Conservation (phyloP, 2,329 filamentous ascomycete genomes). For the Arthrobotrys musiformis region DNA sequence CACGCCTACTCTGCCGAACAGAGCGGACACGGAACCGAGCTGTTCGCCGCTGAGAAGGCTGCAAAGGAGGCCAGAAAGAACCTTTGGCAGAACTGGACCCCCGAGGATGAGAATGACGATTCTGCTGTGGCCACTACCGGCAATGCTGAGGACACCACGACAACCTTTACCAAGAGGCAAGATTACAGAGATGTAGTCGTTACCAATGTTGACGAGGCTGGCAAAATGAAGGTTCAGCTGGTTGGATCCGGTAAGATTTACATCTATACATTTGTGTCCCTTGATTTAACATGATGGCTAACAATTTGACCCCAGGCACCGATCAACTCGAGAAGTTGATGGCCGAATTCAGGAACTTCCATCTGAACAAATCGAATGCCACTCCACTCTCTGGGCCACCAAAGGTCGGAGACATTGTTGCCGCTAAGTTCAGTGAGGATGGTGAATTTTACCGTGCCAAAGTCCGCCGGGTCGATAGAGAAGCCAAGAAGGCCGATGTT, state of each 20-base stretch:
- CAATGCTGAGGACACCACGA: slow-evolving; percentile 67
- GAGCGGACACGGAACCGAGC: slow-evolving; percentile 85
- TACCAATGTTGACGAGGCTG: slow-evolving; percentile 85
- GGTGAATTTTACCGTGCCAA: slow-evolving; percentile 94
- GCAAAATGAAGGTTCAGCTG: slow-evolving; percentile 88
- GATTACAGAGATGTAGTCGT: slow-evolving; percentile 96
- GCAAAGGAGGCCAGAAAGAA: slow-evolving; percentile 90
- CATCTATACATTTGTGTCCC: neutral
- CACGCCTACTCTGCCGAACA: slow-evolving; percentile 97
- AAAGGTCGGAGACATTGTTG: slow-evolving; percentile 90
- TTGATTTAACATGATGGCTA: neutral
- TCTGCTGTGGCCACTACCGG: slow-evolving; percentile 66
- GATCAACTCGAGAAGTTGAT: slow-evolving; percentile 86
- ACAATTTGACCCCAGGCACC: slow-evolving; percentile 69
- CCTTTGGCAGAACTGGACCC: slow-evolving; percentile 94
- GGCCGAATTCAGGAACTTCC: slow-evolving; percentile 90
- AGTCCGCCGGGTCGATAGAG: slow-evolving; percentile 90
- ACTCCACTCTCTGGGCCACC: slow-evolving; percentile 78
- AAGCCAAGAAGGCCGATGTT: slow-evolving; percentile 87
- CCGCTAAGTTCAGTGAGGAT: slow-evolving; percentile 89
- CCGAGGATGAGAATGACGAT: slow-evolving; percentile 78
- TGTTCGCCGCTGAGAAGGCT: slow-evolving; percentile 85
- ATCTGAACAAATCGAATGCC: slow-evolving; percentile 83
- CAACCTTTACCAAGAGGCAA: slow-evolving; percentile 73
- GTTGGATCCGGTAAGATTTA: slow-evolving; percentile 68